Evolutionary conservation across 2,329 filamentous ascomycete species (phyloP), one percentile per base, ranked within the genome.

Genomic region (Diplodia mutila): DNA sequence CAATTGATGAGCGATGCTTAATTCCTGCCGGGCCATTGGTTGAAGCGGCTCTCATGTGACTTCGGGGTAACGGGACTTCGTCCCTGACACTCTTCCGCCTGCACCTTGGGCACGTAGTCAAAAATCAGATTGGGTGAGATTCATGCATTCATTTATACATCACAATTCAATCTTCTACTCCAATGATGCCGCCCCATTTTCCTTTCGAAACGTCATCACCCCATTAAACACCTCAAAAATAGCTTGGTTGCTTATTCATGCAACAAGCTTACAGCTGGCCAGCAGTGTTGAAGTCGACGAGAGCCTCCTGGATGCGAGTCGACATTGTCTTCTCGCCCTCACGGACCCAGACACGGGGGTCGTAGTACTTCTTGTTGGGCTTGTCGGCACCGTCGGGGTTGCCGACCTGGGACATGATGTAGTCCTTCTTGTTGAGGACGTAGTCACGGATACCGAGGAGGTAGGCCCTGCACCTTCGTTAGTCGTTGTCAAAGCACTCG

Each of bases 251-350:
- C 59, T 18, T 37, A 23, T 29, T 37, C 21, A 51, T 34, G 59
- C 59, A 53, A 32, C 42, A 27, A 53, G 66, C 66, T 68, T 91
- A 96, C 81, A 94, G 82, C 83, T 93, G 86, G 77, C 86, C 87
- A 76, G 91, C 87, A 75, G 92, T 87, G 85, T 95, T 94, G 88
- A 99, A 99, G 86, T 98, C 94, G 76, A 90, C 85, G 71, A 99
- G 89, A 69, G 91, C 94, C 80, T 90, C 88, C 74, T 87, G 79
- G 72, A 97, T 88, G 82, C 95, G 92, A 75, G 85, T 83, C 78
- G 85, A 87, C 95, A 98, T 99, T 78, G 91, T 93, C 90, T 97
- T 97, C 89, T 99, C 95, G 77, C 94, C 95, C 85, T 94, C 91
- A 69, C 94, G 91, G 70, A 97, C 92, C 94, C 94, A 97, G 79